Evolutionary conservation across 805 yeast genomes (phyloP), one percentile per base, ranked within the genome.

Genomic region (Zygosaccharomyces rouxii): DNA sequence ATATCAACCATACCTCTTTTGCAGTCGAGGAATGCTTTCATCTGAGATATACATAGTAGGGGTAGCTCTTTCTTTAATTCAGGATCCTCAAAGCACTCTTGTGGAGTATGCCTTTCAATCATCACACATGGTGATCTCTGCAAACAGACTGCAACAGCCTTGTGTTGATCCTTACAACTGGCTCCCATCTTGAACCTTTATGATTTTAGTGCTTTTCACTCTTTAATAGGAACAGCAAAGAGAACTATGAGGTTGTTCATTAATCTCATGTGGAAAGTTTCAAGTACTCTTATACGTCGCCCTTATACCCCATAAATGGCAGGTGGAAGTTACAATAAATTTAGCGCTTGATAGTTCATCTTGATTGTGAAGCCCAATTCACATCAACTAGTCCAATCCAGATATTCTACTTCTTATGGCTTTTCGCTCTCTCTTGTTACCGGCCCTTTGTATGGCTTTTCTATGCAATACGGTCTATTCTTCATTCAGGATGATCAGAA

Each of bases 61-160:
- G 99, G 99, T 22, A 92, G 70, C 40, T 87, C 86, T 48, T 76
- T 75, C 40, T 83, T 74, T 30, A 92, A 75, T 53, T 84, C 84
- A 1, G 96, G 95, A 53, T 90, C 75, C 33, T 86, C 84, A 18
- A 90, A 68, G 63, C 99, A 92, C 50, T 89, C 83, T 53, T 88
- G 84, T 2, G 98, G 98, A 1, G 87, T 87, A 68, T 94, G 77
- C 55, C 99, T 76, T 53, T 94, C 87, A 19, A 92, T 77, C 71
- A 92, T 75, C 44, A 92, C 99, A 68, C 99, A 92, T 13, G 98
- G 98, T 4, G 97, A 89, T 62, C 97, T 79, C 67, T 92, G 99
- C 42, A 92, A 76, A 66, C 99, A 92, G 18, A 92, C 83, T 7
- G 98, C 98, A 49, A 94, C 87, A n/a, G 95, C 96, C 58, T 80